phyloP scores from a whole-genome alignment of 140 eudicot species.

The Stevia rebaudiana region DNA sequence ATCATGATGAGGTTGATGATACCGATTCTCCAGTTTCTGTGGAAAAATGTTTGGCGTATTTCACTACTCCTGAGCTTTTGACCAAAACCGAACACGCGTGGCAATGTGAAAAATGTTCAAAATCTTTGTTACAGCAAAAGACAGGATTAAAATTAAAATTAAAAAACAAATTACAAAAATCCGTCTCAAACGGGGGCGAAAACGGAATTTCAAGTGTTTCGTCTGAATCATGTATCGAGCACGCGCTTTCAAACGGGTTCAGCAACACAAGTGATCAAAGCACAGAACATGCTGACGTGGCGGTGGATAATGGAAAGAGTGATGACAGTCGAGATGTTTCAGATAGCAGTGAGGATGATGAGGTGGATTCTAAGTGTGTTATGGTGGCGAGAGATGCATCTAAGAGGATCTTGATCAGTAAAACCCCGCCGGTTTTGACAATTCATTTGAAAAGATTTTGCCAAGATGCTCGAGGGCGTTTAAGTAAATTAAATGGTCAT shows the following conservation, averaged over 20 bases:
- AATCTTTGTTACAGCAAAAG: conserved; percentile 35
- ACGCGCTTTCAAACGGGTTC: conserved; percentile 7
- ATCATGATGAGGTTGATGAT: conserved; percentile 81
- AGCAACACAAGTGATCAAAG: conserved; percentile 20
- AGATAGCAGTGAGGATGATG: conserved; percentile 47
- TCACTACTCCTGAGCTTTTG: conserved; percentile 78
- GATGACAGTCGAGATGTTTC: conserved; percentile 30
- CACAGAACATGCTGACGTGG: conserved; percentile 18
- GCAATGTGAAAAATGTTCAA: conserved; percentile 93
- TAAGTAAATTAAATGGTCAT: conserved; percentile 81
- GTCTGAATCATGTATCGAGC: conserved; percentile 10
- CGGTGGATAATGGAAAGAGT: conserved; percentile 25
- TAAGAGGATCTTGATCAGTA: conserved; percentile 62
- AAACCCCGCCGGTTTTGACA: conserved; percentile 69
- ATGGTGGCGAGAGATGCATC: conserved; percentile 87
- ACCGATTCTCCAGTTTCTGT: conserved; percentile 70
- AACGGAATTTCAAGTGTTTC: conserved; percentile 24
- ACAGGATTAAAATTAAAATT: conserved; percentile 25
- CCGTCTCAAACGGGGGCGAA: conserved; percentile 15
- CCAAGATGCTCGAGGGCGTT: conserved; percentile 88
- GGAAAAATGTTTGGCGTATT: conserved; percentile 71
- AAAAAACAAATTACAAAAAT: conserved; percentile 25
- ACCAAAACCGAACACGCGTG: conserved; percentile 80
- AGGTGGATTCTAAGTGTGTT: conserved; percentile 39
- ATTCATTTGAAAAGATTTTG: conserved; percentile 82